phyloP scores from a whole-genome alignment of 164 flowering plant genomes.

The Vitis rupestris region DNA sequence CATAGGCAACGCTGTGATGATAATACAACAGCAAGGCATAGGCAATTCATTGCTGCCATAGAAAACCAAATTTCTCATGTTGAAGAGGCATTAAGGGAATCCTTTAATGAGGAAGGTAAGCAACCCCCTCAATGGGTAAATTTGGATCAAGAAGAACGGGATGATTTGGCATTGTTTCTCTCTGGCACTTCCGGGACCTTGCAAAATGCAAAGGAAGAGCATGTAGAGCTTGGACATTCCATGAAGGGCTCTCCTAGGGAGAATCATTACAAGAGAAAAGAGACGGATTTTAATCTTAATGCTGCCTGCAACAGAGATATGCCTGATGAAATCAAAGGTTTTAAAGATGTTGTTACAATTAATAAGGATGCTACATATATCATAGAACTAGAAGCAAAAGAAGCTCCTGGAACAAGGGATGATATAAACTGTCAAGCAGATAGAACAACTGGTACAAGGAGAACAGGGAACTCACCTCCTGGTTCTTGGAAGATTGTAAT shows the following conservation, averaged over 20 bases:
- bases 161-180: constrained; percentile 81
- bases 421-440: constrained; percentile 36
- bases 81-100: constrained; percentile 53
- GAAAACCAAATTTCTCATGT: constrained; percentile 63
- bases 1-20: constrained; percentile 46
- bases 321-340: constrained; percentile 13
- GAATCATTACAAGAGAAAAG: constrained; percentile 10
- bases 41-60: constrained; percentile 67
- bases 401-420: constrained; percentile 27
- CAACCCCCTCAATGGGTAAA: constrained; percentile 78
- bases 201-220: constrained; percentile 21
- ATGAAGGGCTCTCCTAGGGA: constrained; percentile 15
- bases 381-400: constrained; percentile 40
- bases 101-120: constrained; percentile 47
- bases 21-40: constrained; percentile 52
- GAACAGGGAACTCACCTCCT: constrained; percentile 48
- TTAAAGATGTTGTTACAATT: constrained; percentile 30
- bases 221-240: constrained; percentile 10
- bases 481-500: constrained; percentile 59
- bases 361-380: constrained; percentile 31
- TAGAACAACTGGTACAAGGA: constrained; percentile 34
- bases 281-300: constrained; percentile 11
- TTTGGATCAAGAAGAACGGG: constrained; percentile 71
- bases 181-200: constrained; percentile 47
- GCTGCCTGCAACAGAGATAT: constrained; percentile 16